Evolutionary conservation across 352 stramenopile species (phyloP).

Genomic region (Pythium brachiatum): DNA sequence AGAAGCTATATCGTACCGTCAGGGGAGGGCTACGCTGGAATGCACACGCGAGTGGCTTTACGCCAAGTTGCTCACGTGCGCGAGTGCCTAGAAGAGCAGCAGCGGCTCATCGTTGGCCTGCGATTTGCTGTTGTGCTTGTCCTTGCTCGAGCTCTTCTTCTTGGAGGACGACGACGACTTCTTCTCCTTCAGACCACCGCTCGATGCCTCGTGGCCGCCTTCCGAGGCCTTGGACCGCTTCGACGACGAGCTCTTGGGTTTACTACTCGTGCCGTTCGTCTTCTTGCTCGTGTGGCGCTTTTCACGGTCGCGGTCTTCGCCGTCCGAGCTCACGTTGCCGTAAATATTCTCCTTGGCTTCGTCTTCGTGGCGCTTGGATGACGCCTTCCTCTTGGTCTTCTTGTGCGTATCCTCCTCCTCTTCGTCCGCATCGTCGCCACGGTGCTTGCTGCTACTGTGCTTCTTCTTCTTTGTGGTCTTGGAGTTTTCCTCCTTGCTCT

Average conservation of each 20-base stretch:
- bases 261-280: slow-evolving; percentile 36
- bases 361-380: slow-evolving; percentile 25
- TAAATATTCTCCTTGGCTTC: slow-evolving; percentile 55
- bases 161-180: slow-evolving; percentile 43
- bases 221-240: slow-evolving; percentile 8
- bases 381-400: slow-evolving; percentile 34
- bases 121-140: slow-evolving; percentile 24
- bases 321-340: slow-evolving; percentile 39
- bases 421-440: slow-evolving; percentile 24
- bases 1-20: not conserved
- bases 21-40: not conserved
- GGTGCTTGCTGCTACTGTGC: slow-evolving; percentile 29
- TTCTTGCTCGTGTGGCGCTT: slow-evolving; percentile 36
- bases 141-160: slow-evolving; percentile 43
- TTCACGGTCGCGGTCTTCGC: slow-evolving; percentile 25
- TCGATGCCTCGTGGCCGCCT: slow-evolving; percentile 5
- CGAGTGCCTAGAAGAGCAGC: slow-evolving; percentile 66
- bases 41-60: slow-evolving; percentile 16
- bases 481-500: slow-evolving; percentile 25
- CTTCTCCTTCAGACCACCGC: slow-evolving; percentile 27
- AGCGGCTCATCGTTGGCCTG: slow-evolving; percentile 53
- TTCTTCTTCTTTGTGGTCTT: slow-evolving; percentile 40
- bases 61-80: not conserved
- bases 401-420: slow-evolving; percentile 40
- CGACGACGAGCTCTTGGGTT: slow-evolving; percentile 18